Conservation (phyloP, 768 basidiomycete genomes). For the Russula emetica region DNA sequence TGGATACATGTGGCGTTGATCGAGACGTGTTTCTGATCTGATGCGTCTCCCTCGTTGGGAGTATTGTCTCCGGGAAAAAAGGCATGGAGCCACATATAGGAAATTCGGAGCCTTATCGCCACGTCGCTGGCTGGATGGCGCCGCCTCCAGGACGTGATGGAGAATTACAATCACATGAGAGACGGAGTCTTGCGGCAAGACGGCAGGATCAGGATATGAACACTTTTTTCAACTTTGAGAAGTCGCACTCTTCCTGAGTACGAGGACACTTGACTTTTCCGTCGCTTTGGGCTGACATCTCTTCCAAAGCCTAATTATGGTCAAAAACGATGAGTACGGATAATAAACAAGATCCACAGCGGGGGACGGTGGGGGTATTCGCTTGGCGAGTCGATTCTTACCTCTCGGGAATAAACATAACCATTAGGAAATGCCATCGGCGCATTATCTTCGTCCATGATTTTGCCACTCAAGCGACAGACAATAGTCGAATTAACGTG, state of each 20-base stretch:
- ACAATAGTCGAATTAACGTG: constrained; percentile 96
- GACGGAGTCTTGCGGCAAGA: background rate
- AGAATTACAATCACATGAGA: background rate
- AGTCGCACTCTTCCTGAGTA: constrained; percentile 59
- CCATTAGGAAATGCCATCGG: constrained; percentile 91
- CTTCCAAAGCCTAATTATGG: constrained; percentile 64
- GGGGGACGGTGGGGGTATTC: background rate
- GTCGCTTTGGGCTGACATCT: constrained; percentile 77
- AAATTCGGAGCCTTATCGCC: background rate
- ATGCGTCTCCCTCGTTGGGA: background rate
- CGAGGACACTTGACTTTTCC: constrained; percentile 84
- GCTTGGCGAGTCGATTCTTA: constrained; percentile 36
- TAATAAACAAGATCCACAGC: background rate
- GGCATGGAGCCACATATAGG: background rate
- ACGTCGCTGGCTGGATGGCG: background rate
- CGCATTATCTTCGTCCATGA: constrained; percentile 93
- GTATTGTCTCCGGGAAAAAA: background rate
- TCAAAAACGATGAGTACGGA: background rate
- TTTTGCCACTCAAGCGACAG: constrained; percentile 83
- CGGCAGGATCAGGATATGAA: constrained; percentile 65
- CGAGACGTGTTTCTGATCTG: constrained; percentile 1
- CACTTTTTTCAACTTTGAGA: constrained; percentile 73
- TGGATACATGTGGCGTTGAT: background rate
- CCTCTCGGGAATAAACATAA: constrained; percentile 90
- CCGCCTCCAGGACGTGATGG: background rate